Evolutionary conservation across 2,329 filamentous ascomycete genomes (phyloP).

Genomic region (Herpomyces periplanetae): DNA sequence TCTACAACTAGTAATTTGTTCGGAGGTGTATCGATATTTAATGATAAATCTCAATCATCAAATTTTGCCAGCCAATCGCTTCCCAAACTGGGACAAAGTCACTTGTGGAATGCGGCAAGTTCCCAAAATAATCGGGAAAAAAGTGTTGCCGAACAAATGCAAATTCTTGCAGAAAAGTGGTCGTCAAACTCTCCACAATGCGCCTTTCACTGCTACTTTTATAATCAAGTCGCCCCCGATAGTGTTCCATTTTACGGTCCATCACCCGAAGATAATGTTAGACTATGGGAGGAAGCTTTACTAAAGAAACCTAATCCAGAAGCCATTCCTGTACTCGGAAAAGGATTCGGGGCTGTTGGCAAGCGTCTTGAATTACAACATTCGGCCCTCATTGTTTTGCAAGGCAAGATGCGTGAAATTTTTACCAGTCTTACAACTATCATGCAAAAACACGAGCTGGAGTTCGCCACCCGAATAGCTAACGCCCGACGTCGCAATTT

Average conservation of each 20-base stretch:
- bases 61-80: no score
- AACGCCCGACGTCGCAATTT: conserved; percentile 32
- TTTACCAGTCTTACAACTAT: conserved; percentile 31
- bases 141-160: conserved; percentile 31
- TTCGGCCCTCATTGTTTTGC: conserved; percentile 24
- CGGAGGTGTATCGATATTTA: no score
- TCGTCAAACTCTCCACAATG: conserved; percentile 23
- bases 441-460: conserved; percentile 32
- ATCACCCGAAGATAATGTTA: conserved; percentile 24
- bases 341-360: conserved; percentile 29
- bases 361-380: conserved; percentile 32
- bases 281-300: conserved; percentile 49
- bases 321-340: conserved; percentile 34
- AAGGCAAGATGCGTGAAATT: conserved; percentile 33
- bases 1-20: no score
- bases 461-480: conserved; percentile 28
- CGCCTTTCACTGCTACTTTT: conserved; percentile 46
- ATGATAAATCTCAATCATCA: no score
- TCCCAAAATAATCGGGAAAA: no score
- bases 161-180: conserved; percentile 30
- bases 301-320: conserved; percentile 34
- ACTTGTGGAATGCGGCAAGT: no score
- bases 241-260: conserved; percentile 38
- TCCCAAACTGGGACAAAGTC: no score
- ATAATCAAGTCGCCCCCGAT: conserved; percentile 39